Evolutionary conservation across 768 basidiomycete genomes (phyloP).

Genomic region (Nevesoporus exiguus): DNA sequence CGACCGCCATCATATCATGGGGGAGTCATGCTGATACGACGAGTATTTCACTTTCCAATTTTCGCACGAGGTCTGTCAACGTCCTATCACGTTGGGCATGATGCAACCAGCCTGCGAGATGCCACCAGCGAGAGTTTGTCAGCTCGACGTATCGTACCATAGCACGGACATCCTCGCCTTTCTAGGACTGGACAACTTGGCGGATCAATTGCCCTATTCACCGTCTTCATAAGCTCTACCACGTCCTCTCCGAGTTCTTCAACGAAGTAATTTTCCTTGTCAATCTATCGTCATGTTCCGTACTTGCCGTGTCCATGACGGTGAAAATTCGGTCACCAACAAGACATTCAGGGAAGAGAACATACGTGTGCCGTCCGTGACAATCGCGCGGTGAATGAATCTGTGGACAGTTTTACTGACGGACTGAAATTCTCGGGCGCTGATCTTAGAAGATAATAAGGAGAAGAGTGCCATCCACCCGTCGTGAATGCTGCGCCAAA

Average conservation of each 20-base stretch:
- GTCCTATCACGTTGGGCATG: too few relatives aligned
- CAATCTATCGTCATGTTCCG: slow-evolving; percentile 84
- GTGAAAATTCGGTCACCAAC: not conserved
- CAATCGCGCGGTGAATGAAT: slow-evolving; percentile 66
- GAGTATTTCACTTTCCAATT: too few relatives aligned
- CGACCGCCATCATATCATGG: too few relatives aligned
- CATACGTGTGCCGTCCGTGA: slow-evolving; percentile 75
- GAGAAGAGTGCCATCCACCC: slow-evolving; percentile 70
- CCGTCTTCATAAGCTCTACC: slow-evolving; percentile 79
- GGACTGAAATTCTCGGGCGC: slow-evolving; percentile 44
- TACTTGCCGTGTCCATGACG: slow-evolving; percentile 42
- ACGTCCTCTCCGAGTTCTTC: slow-evolving; percentile 84
- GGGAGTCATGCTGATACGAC: too few relatives aligned
- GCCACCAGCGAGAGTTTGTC: slow-evolving; percentile 12
- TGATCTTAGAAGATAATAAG: not conserved
- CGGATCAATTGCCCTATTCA: slow-evolving; percentile 81
- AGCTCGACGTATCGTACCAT: not conserved
- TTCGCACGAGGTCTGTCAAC: too few relatives aligned
- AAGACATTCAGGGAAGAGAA: not conserved
- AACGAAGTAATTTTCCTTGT: slow-evolving; percentile 78
- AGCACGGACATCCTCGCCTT: slow-evolving; percentile 42
- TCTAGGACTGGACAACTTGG: slow-evolving; percentile 82
- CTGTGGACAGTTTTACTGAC: slow-evolving; percentile 64
- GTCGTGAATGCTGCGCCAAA: slow-evolving; percentile 69
- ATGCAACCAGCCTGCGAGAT: slow-evolving; percentile 16